phyloP scores from a whole-genome alignment of 1,284 basidiomycete genomes.

The Chalciporus sp. region DNA sequence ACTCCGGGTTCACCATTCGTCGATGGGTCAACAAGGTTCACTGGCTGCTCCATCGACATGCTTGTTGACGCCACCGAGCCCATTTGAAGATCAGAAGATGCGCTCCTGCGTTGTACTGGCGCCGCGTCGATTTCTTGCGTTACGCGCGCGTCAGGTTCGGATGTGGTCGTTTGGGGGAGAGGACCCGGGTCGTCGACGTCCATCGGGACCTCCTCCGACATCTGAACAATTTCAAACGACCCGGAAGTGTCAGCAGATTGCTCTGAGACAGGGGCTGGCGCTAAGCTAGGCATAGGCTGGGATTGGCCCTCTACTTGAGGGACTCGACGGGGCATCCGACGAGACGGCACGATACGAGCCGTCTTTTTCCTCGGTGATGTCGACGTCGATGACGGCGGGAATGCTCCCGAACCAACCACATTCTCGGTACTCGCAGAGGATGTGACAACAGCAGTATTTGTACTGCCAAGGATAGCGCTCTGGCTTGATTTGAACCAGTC shows the following conservation, averaged over 20 bases:
- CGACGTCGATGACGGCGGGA: slow-evolving; percentile 1
- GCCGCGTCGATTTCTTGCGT: neutral
- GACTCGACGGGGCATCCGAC: slow-evolving; percentile 25
- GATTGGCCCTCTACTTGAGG: neutral
- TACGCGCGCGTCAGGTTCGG: neutral
- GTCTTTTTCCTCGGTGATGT: slow-evolving; percentile 21
- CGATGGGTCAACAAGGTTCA: neutral
- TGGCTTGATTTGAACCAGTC: slow-evolving; percentile 32
- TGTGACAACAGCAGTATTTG: neutral
- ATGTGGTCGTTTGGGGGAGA: neutral
- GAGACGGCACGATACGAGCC: slow-evolving; percentile 30
- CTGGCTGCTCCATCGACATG: neutral
- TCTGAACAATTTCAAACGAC: neutral
- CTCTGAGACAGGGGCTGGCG: neutral
- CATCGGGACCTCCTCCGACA: neutral
- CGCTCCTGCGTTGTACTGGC: neutral
- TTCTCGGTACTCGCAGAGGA: slow-evolving; percentile 2
- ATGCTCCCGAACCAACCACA: neutral
- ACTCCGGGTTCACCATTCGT: slow-evolving; percentile 1
- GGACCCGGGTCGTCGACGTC: slow-evolving; percentile 3
- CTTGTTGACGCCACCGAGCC: neutral
- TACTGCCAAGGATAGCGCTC: neutral
- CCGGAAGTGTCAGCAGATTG: neutral
- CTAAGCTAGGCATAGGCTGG: neutral
- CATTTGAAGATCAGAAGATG: neutral